phyloP scores from a whole-genome alignment of 192 early-diverging fungal species.

The Umbelopsis sp. region DNA sequence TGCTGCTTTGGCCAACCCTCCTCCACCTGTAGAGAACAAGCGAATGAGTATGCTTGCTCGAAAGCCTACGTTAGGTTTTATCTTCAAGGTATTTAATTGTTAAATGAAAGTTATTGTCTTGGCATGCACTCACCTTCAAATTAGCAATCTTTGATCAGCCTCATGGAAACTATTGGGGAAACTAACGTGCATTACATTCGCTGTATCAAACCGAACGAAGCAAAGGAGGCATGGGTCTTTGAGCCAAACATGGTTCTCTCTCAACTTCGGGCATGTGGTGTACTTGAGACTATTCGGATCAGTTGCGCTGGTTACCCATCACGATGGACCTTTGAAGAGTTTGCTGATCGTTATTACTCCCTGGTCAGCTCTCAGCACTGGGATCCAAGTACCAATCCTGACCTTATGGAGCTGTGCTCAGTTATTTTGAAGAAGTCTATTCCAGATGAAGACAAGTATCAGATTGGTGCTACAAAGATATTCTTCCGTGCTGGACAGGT shows the following conservation, averaged over 20 bases:
- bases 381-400: slow-evolving; percentile 44
- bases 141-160: slow-evolving; percentile 76
- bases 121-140: background rate
- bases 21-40: slow-evolving; percentile 49
- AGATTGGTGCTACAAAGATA: slow-evolving; percentile 94
- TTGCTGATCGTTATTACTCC: slow-evolving; percentile 82
- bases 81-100: slow-evolving; percentile 73
- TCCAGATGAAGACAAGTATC: slow-evolving; percentile 83
- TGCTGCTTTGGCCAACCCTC: slow-evolving; percentile 40
- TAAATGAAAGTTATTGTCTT: background rate
- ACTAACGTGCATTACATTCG: slow-evolving; percentile 98
- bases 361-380: slow-evolving; percentile 55
- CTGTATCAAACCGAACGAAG: slow-evolving; percentile 98
- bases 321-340: slow-evolving; percentile 87
- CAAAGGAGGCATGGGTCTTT: slow-evolving; percentile 88
- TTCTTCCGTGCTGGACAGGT: slow-evolving; percentile 97
- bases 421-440: slow-evolving; percentile 70
- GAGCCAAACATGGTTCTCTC: slow-evolving; percentile 93
- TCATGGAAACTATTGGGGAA: slow-evolving; percentile 93
- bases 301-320: slow-evolving; percentile 99
- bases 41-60: slow-evolving; percentile 58
- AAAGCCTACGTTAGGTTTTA: slow-evolving; percentile 91
- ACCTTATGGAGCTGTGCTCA: slow-evolving; percentile 59
- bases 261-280: slow-evolving; percentile 97
- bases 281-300: slow-evolving; percentile 99